Evolutionary conservation across 345 rosid species (phyloP), one percentile per base, ranked within the genome.

Genomic region (Pseudoturritis turrita): DNA sequence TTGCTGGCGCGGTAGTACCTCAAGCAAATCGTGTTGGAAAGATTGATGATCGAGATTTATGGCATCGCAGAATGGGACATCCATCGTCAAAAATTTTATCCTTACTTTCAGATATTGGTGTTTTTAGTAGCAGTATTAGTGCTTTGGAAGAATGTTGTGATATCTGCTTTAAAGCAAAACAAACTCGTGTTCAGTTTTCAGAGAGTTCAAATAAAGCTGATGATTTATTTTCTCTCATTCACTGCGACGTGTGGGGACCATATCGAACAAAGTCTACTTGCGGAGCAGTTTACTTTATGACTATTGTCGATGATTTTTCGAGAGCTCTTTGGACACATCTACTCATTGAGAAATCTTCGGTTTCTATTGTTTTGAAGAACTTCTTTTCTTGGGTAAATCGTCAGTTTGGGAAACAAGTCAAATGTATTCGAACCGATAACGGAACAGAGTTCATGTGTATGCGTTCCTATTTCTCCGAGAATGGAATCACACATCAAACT

Each of bases 381-480:
- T 23, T 11, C 4, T 5, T 25, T 0, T 10, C 10, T 1, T 2
- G 26, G 6, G 10, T 25, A 0, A 9, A 5, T 1, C 0, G 33
- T 0, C 18, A 25, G 2, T 51, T 51, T 13, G 3, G 5, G 0
- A 51, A 51, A 6, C 3, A 5, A 0, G 4, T 51, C 0, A 23
- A 51, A 1, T 12, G 3, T 2, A 2, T 51, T 1, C 1, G 35
- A 5, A 23, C 35, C 0, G 56, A 51, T 1, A 51, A 25, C 3
- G 35, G 35, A 1, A 51, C 35, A 0, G 17, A 51, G 4, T 51
- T 51, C 2, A 23, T 4, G 1, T 51, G 56, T 23, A 1, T 51
- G 0, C 7, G 8, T 0, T 0, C 6, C 0, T 25, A 13, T 23
- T 51, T 51, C 7, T 1, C 12, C 0, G 10, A 0, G 0, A 5